Evolutionary conservation across 108 stramenopile species (phyloP).

Genomic region (Epipyxis sp.): DNA sequence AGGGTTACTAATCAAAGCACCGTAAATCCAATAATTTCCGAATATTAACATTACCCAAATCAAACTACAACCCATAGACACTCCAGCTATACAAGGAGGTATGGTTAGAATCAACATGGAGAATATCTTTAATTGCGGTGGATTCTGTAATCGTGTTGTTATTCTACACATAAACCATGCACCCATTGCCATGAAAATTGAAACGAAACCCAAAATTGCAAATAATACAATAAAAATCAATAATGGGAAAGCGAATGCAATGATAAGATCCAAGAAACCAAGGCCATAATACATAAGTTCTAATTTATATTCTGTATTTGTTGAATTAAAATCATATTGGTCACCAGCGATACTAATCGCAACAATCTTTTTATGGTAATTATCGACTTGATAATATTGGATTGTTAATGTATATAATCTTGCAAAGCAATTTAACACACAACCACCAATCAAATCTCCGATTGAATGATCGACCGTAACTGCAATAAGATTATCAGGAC

Average conservation of each 20-base stretch:
- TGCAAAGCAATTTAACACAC: slow-evolving; percentile 64
- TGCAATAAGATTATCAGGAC: slow-evolving; percentile 64
- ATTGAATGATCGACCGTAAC: slow-evolving; percentile 61
- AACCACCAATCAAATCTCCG: slow-evolving; percentile 52
- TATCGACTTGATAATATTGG: slow-evolving; percentile 66
- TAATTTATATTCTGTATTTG: slow-evolving; percentile 58
- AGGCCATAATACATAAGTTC: slow-evolving; percentile 62
- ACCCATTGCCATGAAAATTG: slow-evolving; percentile 54
- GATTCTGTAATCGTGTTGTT: slow-evolving; percentile 62
- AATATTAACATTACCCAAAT: not conserved
- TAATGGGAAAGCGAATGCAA: slow-evolving; percentile 68
- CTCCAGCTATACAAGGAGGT: slow-evolving; percentile 63
- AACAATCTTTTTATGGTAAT: slow-evolving; percentile 64
- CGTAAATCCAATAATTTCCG: slow-evolving; percentile 16
- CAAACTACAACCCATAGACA: slow-evolving; percentile 48
- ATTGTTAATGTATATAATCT: slow-evolving; percentile 63
- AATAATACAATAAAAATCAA: slow-evolving; percentile 72
- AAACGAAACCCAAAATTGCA: slow-evolving; percentile 62
- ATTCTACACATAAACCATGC: slow-evolving; percentile 66
- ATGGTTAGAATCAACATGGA: slow-evolving; percentile 61
- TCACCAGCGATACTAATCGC: slow-evolving; percentile 54
- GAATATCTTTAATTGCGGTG: slow-evolving; percentile 62
- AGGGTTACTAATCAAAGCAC: not conserved
- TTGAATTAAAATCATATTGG: slow-evolving; percentile 66
- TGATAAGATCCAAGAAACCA: slow-evolving; percentile 71